phyloP scores from a whole-genome alignment of 371 early-diverging fungal species.

The Actinomortierella wolfii region DNA sequence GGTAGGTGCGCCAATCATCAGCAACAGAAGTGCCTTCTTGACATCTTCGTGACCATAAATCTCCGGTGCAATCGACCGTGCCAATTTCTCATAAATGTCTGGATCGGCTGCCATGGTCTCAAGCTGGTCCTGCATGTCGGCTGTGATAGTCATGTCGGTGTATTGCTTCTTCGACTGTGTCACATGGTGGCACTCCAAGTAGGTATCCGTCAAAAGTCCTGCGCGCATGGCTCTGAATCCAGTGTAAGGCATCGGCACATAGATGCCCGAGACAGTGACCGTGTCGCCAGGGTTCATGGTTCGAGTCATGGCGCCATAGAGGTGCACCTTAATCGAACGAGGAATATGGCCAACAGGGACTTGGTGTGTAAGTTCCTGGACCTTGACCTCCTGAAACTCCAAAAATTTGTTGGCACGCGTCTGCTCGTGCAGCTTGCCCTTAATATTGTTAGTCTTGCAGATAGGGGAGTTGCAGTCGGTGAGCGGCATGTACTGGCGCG shows the following conservation, averaged over 20 bases:
- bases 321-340: conserved; percentile 90
- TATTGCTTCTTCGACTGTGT: conserved; percentile 89
- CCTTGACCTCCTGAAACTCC: conserved; percentile 93
- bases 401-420: conserved; percentile 95
- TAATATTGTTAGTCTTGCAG: conserved; percentile 85
- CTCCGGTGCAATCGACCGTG: conserved; percentile 95
- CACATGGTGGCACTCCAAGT: conserved; percentile 89
- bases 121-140: conserved; percentile 64
- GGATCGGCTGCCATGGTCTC: conserved; percentile 68
- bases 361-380: conserved; percentile 97
- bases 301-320: conserved; percentile 86
- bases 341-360: conserved; percentile 99
- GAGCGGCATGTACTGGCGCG: conserved; percentile 83
- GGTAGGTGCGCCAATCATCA: conserved; percentile 89
- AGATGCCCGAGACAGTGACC: conserved; percentile 89
- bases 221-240: conserved; percentile 94
- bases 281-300: conserved; percentile 92
- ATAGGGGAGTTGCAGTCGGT: conserved; percentile 88
- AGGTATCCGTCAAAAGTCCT: conserved; percentile 96
- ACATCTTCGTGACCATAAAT: conserved; percentile 98
- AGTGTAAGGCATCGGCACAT: conserved; percentile 93
- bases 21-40: conserved; percentile 89
- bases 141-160: conserved; percentile 74
- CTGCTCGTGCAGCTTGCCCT: conserved; percentile 92
- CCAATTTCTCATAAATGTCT: conserved; percentile 84